Percentiles rank a stretch among this genome's conserved stretches.
phyloP scores from a whole-genome alignment of 1,284 basidiomycete species.

The Apiotrichum mycotoxinovorans region DNA sequence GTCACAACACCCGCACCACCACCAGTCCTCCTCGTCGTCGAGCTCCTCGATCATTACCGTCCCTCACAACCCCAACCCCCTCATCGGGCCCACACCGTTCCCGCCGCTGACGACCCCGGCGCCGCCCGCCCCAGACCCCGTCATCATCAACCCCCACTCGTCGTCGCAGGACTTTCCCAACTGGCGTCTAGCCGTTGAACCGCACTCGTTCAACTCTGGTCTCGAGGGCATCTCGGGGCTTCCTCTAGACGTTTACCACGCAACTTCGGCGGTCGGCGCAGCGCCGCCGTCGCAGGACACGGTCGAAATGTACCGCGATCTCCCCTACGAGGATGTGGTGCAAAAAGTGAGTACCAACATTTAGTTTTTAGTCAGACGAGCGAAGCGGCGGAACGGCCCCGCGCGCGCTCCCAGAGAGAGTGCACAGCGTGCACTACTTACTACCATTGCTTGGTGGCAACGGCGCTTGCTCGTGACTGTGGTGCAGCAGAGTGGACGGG shows the following conservation, averaged over 20 bases:
- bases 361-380: too few relatives aligned
- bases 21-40: too few relatives aligned
- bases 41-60: neutral
- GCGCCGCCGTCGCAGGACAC: neutral
- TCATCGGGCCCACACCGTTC: too few relatives aligned
- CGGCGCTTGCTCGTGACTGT: too few relatives aligned
- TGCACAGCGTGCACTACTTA: too few relatives aligned
- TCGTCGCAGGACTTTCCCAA: neutral
- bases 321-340: slow-evolving; percentile 5
- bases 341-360: slow-evolving; percentile 9
- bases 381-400: too few relatives aligned
- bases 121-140: neutral
- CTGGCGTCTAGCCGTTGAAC: slow-evolving; percentile 16
- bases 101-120: neutral
- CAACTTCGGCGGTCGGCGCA: slow-evolving; percentile 2
- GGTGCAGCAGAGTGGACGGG: too few relatives aligned
- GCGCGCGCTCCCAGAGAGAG: too few relatives aligned
- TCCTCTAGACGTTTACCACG: slow-evolving; percentile 13
- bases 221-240: slow-evolving; percentile 19
- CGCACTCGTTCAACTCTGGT: slow-evolving; percentile 14
- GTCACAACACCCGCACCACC: too few relatives aligned
- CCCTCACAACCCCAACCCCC: neutral
- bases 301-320: neutral
- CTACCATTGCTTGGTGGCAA: too few relatives aligned
- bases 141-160: neutral